Evolutionary conservation across 2,329 filamentous ascomycete genomes (phyloP), one percentile per base, ranked within the genome.

Genomic region (Botrytis pseudocinerea): DNA sequence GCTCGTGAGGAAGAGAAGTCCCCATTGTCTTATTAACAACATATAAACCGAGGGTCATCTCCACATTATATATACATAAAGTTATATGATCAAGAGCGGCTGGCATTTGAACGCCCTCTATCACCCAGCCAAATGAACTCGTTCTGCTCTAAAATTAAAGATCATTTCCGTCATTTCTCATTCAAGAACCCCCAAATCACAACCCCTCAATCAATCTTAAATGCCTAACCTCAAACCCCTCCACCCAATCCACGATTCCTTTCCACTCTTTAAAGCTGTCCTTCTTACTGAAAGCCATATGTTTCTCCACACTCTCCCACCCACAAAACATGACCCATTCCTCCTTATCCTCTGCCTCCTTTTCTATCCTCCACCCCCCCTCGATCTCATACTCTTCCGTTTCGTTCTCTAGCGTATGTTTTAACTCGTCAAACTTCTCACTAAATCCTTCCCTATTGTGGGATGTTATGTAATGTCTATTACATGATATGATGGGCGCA

Each of bases 351-450:
- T 71, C 48, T 3, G 44, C 66, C 60, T 75, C 75, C 42, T 77
- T 76, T 60, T 78, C 77, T 40, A 74, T 75, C 59, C 73, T 76
- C 76, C 75, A 76, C 1, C 75, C 73, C 0, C 73, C 76, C 42
- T 72, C 64, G 10, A 77, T 73, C 38, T 62, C 42, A 70, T 61
- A 75, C 25, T 74, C 74, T 54, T 68, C 68, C n/a, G 70, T 73
- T n/a, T 69, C 74, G 7, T 66, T 63, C 28, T 75, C 74, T 25
- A 74, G 46, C 14, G 71, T 12, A 12, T 48, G 38, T 60, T 65
- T 73, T 3, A 75, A 63, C 54, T 74, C 62, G 6, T 38, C 28
- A 38, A 76, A 73, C 63, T 72, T 73, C 48, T 68, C n/a, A 2
- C 40, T 16, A 42, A 76, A 75, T 0, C n/a, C 74, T 12, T 66